phyloP scores from a whole-genome alignment of 179 eudicot genomes.

The Sideroxylon spinosum region DNA sequence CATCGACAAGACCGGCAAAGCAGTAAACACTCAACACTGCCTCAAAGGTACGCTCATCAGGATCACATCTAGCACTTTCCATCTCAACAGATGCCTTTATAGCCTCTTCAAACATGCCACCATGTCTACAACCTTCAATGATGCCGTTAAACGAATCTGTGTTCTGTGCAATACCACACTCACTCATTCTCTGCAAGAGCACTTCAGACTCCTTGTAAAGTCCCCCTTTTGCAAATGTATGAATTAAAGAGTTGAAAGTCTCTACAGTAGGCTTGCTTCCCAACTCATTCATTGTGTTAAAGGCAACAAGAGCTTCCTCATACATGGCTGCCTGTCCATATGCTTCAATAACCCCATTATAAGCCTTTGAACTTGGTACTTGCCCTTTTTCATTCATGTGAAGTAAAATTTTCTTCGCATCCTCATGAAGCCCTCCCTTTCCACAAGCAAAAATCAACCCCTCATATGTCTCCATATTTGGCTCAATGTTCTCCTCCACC shows the following conservation, averaged over 20 bases:
- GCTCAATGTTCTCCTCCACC: slow-evolving; percentile 87
- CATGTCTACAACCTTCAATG: slow-evolving; percentile 86
- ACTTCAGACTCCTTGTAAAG: slow-evolving; percentile 81
- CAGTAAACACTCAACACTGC: slow-evolving; percentile 84
- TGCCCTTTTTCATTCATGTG: slow-evolving; percentile 62
- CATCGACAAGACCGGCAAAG: slow-evolving; percentile 79
- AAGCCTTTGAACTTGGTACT: slow-evolving; percentile 79
- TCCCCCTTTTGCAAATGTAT: slow-evolving; percentile 76
- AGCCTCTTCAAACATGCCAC: slow-evolving; percentile 78
- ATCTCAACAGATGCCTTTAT: slow-evolving; percentile 77
- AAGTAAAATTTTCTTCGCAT: slow-evolving; percentile 59
- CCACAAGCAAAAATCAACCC: slow-evolving; percentile 88
- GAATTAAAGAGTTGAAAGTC: slow-evolving; percentile 75
- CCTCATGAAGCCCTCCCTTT: slow-evolving; percentile 82
- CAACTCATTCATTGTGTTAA: slow-evolving; percentile 86
- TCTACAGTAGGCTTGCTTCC: slow-evolving; percentile 61
- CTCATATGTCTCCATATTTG: slow-evolving; percentile 95
- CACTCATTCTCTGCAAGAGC: slow-evolving; percentile 52
- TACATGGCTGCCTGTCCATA: slow-evolving; percentile 83
- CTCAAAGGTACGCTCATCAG: slow-evolving; percentile 70
- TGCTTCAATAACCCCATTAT: slow-evolving; percentile 80
- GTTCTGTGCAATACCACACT: slow-evolving; percentile 47
- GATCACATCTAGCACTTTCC: slow-evolving; percentile 77
- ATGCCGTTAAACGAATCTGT: slow-evolving; percentile 62
- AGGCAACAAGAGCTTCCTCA: slow-evolving; percentile 85